These are phyloP conservation scores for Arxiozyma slooffiae DNA, from an alignment of 1,139 yeast species.

Conservation along the genomic window DNA sequence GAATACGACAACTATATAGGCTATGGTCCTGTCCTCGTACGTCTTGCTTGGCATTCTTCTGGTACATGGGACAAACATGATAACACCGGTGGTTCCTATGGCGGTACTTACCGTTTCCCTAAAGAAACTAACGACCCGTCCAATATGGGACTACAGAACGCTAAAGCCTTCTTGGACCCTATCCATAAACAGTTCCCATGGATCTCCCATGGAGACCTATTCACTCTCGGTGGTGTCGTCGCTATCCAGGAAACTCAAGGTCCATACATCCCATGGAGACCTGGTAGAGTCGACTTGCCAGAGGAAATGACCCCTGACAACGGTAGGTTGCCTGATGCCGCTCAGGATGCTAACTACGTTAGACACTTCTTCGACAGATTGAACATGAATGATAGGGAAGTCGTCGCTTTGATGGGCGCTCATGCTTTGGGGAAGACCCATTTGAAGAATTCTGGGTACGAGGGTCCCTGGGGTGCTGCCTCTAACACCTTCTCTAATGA, in stretches of 20 bases:
- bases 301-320: conserved; percentile 47
- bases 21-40: conserved; percentile 54
- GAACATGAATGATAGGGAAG: conserved; percentile 75
- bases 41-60: conserved; percentile 69
- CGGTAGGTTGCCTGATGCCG: conserved; percentile 76
- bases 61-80: conserved; percentile 58
- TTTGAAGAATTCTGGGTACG: conserved; percentile 56
- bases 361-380: conserved; percentile 57
- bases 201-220: conserved; percentile 79
- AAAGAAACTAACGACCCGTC: conserved; percentile 63
- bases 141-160: conserved; percentile 63
- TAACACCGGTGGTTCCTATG: conserved; percentile 67
- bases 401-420: conserved; percentile 81
- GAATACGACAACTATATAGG: conserved; percentile 69
- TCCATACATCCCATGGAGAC: conserved; percentile 79
- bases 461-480: conserved; percentile 93
- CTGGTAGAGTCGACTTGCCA: conserved; percentile 59
- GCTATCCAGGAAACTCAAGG: conserved; percentile 84
- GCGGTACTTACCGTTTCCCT: conserved; percentile 70
- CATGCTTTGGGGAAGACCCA: conserved; percentile 81
- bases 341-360: conserved; percentile 59
- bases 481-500: conserved; percentile 79
- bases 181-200: conserved; percentile 54
- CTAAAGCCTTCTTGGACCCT: conserved; percentile 54
- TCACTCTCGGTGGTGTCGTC: conserved; percentile 77